Base-by-base conservation (phyloP, 192 early-diverging fungal genomes). In the Podila clonocystis region DNA sequence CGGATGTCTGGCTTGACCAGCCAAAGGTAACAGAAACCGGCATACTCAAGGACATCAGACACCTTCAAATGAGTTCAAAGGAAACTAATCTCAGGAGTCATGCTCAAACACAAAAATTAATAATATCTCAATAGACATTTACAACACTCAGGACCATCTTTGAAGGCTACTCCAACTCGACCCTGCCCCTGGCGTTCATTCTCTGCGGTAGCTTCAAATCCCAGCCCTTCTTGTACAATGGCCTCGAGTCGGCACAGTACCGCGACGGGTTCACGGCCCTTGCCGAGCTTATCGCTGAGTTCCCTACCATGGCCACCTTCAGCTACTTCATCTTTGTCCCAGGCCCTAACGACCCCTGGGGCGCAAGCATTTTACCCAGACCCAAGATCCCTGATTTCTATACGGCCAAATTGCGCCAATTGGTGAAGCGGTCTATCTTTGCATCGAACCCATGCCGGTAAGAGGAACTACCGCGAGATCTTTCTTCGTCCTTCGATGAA, bases 261-360 rank as follows among this genome's bases (percentile, higher is more conserved):
- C 82, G 79, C 72, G 91, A 91, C 74, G 69, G 72, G 58, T 70
- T 70, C 58, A 85, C 88, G 30, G 69, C 74, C n/a, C 74, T 95
- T 20, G 91, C 88, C 30, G 91, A 90, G 61, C 60, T 94, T 20
- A 86, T 95, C 34, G 82, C 89, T n/a, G 86, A 91, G 48, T 95
- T 90, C 68, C 89, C 85, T 0, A 74, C 65, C 3, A 66, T 95
- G 60, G 85, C 89, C 15, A 73, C 84, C 5, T 70, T 79, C 55
- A 83, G 86, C n/a, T 89, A 92, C 15, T 97, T 97, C 83, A 87
- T 98, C 7, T 94, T 98, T 85, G 91, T 98, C 1, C 97, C 97
- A 15, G 97, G 97, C 4, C 85, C 89, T 19, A 89, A 91, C 72
- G 97, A 98, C 67, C 96, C 95, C 13, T 94, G 92, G 91, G 87